Evolutionary conservation across 345 rosid genomes (phyloP).

Genomic region (Syzygium jambos): DNA sequence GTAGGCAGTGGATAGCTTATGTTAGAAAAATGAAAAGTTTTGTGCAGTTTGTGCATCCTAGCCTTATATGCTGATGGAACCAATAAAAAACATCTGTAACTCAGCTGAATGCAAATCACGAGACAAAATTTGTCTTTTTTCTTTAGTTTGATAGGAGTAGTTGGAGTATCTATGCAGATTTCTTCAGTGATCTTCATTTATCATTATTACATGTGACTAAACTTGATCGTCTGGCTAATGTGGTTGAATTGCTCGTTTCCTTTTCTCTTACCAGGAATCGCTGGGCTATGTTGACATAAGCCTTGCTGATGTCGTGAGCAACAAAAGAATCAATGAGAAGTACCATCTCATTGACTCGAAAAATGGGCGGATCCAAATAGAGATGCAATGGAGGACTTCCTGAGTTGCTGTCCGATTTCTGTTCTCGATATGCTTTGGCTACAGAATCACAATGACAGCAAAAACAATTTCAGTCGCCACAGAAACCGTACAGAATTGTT

Average conservation of each 20-base stretch:
- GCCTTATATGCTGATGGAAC: not conserved
- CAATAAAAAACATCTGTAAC: not conserved
- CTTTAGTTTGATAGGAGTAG: not conserved
- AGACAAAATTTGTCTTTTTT: not conserved
- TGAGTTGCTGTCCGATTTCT: conserved; percentile 12
- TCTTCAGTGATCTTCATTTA: not conserved
- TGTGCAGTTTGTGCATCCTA: not conserved
- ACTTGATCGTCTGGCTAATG: not conserved
- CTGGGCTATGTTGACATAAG: conserved; percentile 66
- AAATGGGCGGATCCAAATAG: conserved; percentile 77
- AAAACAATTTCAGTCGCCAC: not conserved
- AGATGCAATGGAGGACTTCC: conserved; percentile 82
- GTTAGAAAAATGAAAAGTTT: not conserved
- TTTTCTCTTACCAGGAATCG: conserved; percentile 43
- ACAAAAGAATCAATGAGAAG: conserved; percentile 80
- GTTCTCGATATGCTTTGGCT: not conserved
- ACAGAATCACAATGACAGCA: not conserved
- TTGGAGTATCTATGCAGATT: not conserved
- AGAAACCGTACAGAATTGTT: not conserved
- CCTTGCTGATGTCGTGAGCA: conserved; percentile 73
- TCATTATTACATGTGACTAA: not conserved
- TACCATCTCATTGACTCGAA: conserved; percentile 89
- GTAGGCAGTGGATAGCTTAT: not conserved
- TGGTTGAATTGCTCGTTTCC: not conserved
- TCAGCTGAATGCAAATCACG: not conserved